Evolutionary conservation across 257 asterid species (phyloP).

Genomic region (Vinca minor): DNA sequence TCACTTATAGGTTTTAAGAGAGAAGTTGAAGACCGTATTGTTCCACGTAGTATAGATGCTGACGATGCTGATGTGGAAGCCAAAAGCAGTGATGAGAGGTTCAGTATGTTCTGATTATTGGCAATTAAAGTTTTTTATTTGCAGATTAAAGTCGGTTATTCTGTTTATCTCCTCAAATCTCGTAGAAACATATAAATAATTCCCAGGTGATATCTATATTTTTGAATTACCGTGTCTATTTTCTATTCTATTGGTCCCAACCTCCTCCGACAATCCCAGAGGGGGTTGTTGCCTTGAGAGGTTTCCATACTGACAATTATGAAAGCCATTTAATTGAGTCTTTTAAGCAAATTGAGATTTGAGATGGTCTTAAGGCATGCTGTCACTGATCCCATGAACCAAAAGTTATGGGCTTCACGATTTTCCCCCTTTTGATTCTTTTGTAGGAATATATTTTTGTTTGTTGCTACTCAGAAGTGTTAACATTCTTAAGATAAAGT

Average conservation of each 20-base stretch:
- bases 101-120: background rate
- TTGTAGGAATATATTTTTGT: background rate
- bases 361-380: background rate
- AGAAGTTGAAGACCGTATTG: conserved; percentile 65
- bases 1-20: conserved; percentile 54
- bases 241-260: background rate
- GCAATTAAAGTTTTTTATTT: background rate
- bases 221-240: background rate
- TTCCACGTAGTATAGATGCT: conserved; percentile 74
- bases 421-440: background rate
- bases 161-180: background rate
- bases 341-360: background rate
- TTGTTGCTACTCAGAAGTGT: background rate
- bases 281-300: background rate
- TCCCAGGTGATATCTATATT: background rate
- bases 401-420: too few species aligned
- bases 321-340: background rate
- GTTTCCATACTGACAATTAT: background rate
- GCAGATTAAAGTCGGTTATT: background rate
- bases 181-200: background rate
- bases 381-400: background rate
- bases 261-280: background rate
- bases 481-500: background rate
- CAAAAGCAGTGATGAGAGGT: conserved; percentile 70
- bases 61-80: conserved; percentile 70